Evolutionary conservation across 108 stramenopile species (phyloP).

Genomic region (Hondaea fermentalgiana): DNA sequence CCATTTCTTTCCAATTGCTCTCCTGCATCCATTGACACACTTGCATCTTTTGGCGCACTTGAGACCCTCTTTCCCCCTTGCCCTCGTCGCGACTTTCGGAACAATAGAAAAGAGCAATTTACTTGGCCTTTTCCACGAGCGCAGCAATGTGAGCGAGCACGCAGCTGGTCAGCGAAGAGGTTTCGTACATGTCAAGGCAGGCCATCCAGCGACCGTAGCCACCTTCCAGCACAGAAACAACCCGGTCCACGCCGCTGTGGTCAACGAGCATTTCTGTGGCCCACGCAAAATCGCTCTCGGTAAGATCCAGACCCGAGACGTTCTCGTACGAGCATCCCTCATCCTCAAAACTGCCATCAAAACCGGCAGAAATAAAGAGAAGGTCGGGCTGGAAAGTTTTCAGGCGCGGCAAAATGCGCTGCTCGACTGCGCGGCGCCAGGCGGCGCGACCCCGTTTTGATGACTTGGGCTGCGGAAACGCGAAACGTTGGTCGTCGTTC

Average conservation of each 20-base stretch:
- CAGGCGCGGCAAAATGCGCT: slow-evolving; percentile 52
- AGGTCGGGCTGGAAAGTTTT: slow-evolving; percentile 80
- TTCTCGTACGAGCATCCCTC: slow-evolving; percentile 70
- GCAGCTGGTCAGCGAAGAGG: background rate
- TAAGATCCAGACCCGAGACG: slow-evolving; percentile 26
- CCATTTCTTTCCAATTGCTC: no score
- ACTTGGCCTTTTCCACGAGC: background rate
- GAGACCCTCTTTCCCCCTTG: no score
- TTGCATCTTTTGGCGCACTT: no score
- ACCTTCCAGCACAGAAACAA: slow-evolving; percentile 85
- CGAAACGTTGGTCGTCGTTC: background rate
- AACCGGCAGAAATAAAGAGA: slow-evolving; percentile 86
- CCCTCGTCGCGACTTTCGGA: no score
- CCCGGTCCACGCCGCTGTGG: slow-evolving; percentile 74
- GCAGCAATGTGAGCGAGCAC: slow-evolving; percentile 9
- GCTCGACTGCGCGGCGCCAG: background rate
- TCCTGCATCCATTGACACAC: no score
- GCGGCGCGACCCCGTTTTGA: background rate
- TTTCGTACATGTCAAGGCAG: background rate
- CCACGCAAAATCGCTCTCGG: slow-evolving; percentile 66
- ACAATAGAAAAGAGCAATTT: no score
- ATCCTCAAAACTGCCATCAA: slow-evolving; percentile 83
- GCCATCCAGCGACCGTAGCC: slow-evolving; percentile 64
- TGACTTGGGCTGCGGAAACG: background rate
- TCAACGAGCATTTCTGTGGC: slow-evolving; percentile 71